These are phyloP conservation scores for Trichoderma atroviride DNA, from an alignment of 2,329 filamentous ascomycete genomes.

Conservation along the genomic window DNA sequence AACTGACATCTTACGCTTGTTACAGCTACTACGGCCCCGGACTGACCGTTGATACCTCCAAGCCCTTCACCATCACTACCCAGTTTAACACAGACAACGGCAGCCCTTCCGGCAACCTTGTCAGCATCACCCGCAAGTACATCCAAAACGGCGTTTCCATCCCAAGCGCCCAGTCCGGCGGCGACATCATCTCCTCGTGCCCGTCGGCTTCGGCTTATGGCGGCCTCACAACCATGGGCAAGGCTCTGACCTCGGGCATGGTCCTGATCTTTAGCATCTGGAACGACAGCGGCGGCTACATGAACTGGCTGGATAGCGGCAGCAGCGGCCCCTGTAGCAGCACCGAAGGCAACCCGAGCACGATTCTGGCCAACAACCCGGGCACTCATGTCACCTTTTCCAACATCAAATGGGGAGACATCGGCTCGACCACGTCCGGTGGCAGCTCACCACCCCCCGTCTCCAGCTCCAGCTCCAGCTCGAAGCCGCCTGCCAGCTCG, in stretches of 20 bases:
- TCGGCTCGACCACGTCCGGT: conserved; percentile 49
- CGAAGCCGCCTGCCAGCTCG: not conserved
- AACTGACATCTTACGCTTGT: not conserved
- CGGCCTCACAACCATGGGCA: conserved; percentile 49
- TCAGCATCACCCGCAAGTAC: conserved; percentile 51
- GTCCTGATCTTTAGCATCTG: conserved; percentile 56
- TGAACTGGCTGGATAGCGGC: conserved; percentile 56
- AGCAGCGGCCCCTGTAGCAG: conserved; percentile 55
- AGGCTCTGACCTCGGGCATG: conserved; percentile 51
- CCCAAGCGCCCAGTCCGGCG: conserved; percentile 33
- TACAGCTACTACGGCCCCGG: conserved; percentile 40
- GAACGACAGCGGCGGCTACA: conserved; percentile 55
- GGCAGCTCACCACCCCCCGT: not conserved
- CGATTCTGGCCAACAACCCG: conserved; percentile 51
- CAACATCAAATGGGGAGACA: conserved; percentile 63
- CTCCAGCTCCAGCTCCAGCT: not conserved
- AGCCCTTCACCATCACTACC: conserved; percentile 51
- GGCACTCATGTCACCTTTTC: conserved; percentile 56
- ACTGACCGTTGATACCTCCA: conserved; percentile 41
- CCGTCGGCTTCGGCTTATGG: conserved; percentile 42
- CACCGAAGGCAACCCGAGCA: conserved; percentile 54
- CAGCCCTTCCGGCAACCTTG: conserved; percentile 45
- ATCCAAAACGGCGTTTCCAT: conserved; percentile 42
- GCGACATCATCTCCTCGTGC: conserved; percentile 42
- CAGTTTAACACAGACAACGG: conserved; percentile 48